Evolutionary conservation across 106 monocot species (phyloP).

Genomic region (Phalaenopsis equestris): DNA sequence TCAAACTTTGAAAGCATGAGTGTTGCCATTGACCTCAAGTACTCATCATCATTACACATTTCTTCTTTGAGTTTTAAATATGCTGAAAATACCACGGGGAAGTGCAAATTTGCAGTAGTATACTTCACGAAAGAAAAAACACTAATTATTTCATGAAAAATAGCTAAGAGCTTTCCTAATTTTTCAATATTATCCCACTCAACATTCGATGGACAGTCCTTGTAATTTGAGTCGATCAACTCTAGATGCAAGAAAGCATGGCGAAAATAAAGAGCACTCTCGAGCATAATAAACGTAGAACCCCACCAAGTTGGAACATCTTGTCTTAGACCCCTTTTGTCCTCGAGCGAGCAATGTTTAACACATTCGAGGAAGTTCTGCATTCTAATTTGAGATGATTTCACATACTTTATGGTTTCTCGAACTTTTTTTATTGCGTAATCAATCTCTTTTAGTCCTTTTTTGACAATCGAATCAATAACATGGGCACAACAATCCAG

Average conservation of each 20-base stretch:
- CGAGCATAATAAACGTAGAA: constrained; percentile 14
- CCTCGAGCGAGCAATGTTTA: not conserved
- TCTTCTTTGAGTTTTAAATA: constrained; percentile 4
- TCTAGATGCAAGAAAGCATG: constrained; percentile 4
- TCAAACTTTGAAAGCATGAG: constrained; percentile 6
- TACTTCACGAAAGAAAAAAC: constrained; percentile 7
- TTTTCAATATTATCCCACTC: constrained; percentile 11
- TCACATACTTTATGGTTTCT: constrained; percentile 18
- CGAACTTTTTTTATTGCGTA: constrained; percentile 2
- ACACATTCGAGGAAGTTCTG: constrained; percentile 8
- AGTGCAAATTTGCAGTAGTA: constrained; percentile 16
- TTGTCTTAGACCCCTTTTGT: constrained; percentile 9
- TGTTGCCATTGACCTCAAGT: not conserved
- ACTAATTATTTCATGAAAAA: constrained; percentile 10
- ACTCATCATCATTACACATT: constrained; percentile 8
- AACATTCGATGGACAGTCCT: not conserved
- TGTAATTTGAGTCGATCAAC: constrained; percentile 10
- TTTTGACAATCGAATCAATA: not conserved
- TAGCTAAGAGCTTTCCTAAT: not conserved
- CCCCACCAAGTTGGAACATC: constrained; percentile 17
- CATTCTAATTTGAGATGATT: constrained; percentile 6
- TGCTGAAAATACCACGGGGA: constrained; percentile 8
- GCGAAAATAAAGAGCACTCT: constrained; percentile 11
- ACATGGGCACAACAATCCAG: constrained; percentile 10
- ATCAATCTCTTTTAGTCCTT: constrained; percentile 13